These are phyloP conservation scores for Hypholoma fasciculare DNA, from an alignment of 768 basidiomycete genomes.

Conservation along the genomic window DNA sequence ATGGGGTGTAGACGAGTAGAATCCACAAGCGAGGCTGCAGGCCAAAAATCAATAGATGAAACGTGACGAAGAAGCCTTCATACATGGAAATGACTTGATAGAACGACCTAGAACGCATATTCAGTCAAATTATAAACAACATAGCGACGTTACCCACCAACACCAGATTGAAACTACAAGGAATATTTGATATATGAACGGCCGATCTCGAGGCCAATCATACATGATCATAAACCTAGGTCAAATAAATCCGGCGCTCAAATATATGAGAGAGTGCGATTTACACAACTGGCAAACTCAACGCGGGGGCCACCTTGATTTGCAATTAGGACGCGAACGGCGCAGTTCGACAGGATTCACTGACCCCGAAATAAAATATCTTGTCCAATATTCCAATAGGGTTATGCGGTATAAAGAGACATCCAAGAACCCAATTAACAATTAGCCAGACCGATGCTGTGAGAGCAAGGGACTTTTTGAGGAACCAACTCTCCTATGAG, in stretches of 20 bases:
- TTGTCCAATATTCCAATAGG: slow-evolving; percentile 49
- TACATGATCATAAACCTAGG: slow-evolving; percentile 59
- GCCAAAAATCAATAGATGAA: neutral
- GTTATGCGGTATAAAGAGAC: slow-evolving; percentile 47
- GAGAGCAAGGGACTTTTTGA: slow-evolving; percentile 62
- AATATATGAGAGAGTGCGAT: slow-evolving; percentile 11
- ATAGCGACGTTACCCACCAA: slow-evolving; percentile 42
- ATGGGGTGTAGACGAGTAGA: slow-evolving; percentile 28
- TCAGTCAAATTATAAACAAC: neutral
- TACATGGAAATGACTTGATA: slow-evolving; percentile 61
- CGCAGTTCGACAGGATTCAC: neutral
- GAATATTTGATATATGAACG: slow-evolving; percentile 60
- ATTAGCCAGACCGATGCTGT: slow-evolving; percentile 68
- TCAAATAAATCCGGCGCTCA: neutral
- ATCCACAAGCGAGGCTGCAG: slow-evolving; percentile 41
- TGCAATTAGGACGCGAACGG: neutral
- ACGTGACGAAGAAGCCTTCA: slow-evolving; percentile 24
- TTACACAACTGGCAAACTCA: slow-evolving; percentile 62
- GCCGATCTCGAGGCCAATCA: slow-evolving; percentile 69
- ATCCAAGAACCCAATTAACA: slow-evolving; percentile 67
- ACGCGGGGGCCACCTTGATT: slow-evolving; percentile 50
- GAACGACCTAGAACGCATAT: slow-evolving; percentile 41
- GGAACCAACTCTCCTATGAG: slow-evolving; percentile 69
- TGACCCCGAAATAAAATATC: slow-evolving; percentile 57
- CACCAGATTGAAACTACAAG: slow-evolving; percentile 61